A percentile compares a stretch with the other conserved stretches of the same genome.
Evolutionary conservation across 108 stramenopile genomes (phyloP).

Genomic region (Skeletonema menzelii): DNA sequence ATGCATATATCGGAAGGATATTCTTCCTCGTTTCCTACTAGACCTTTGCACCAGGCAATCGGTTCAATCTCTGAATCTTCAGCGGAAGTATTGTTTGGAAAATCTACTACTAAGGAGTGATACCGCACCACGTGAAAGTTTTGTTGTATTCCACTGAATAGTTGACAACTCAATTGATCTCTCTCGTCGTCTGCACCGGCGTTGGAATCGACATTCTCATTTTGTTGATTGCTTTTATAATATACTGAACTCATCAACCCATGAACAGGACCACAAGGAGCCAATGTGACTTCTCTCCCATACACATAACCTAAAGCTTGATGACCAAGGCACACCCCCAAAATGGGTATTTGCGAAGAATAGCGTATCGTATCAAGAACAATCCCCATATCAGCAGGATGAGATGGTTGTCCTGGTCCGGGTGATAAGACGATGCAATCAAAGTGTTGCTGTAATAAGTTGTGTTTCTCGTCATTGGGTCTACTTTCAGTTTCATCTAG

Average conservation of each 20-base stretch:
- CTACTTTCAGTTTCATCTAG: not conserved
- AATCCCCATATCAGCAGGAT: constrained; percentile 73
- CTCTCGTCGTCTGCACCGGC: not conserved
- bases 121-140: constrained; percentile 88
- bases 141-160: constrained; percentile 47
- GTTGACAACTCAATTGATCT: constrained; percentile 5
- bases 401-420: constrained; percentile 85
- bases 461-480: not conserved
- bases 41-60: constrained; percentile 48
- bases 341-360: constrained; percentile 64
- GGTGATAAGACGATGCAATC: constrained; percentile 89
- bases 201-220: not conserved
- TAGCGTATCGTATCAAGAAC: constrained; percentile 56
- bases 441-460: constrained; percentile 15
- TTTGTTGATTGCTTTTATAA: not conserved
- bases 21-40: not conserved
- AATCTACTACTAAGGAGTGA: constrained; percentile 85
- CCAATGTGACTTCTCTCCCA: constrained; percentile 54
- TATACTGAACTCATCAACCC: constrained; percentile 76
- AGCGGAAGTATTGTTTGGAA: constrained; percentile 6
- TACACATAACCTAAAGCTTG: constrained; percentile 83
- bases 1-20: constrained; percentile 53
- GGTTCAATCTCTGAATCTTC: constrained; percentile 34
- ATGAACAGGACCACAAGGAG: constrained; percentile 82
- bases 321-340: constrained; percentile 95